Evolutionary conservation across 371 early-diverging fungal genomes (phyloP).

Genomic region (Dinochytrium kinnereticum): DNA sequence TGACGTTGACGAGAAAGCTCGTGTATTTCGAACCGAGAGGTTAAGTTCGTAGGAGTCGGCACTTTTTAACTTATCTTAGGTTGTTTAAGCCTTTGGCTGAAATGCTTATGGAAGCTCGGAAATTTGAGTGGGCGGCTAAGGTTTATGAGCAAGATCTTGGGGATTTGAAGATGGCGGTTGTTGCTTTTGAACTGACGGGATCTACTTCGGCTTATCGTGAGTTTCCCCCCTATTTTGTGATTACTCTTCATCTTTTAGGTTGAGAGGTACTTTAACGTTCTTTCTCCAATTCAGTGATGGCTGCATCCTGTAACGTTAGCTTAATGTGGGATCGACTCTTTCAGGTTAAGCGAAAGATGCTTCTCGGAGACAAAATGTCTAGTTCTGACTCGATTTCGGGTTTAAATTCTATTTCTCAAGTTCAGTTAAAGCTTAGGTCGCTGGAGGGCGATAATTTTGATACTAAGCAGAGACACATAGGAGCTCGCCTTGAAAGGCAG

Average conservation of each 20-base stretch:
- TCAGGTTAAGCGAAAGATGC: not conserved
- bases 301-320: not conserved
- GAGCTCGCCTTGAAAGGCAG: not conserved
- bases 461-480: not conserved
- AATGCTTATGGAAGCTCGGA: not conserved
- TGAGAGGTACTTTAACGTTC: not conserved
- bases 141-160: slow-evolving; percentile 17
- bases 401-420: too few species aligned
- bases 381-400: too few species aligned
- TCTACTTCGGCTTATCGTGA: not conserved
- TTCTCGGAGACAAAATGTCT: too few species aligned
- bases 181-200: not conserved
- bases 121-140: not conserved
- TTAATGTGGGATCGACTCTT: not conserved
- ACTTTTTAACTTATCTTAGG: not conserved
- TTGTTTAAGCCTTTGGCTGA: slow-evolving; percentile 12
- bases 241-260: not conserved
- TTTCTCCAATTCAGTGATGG: not conserved
- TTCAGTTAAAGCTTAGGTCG: too few species aligned
- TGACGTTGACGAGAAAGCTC: slow-evolving; percentile 4
- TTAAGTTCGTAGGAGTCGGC: not conserved
- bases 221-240: not conserved
- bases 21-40: not conserved
- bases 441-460: too few species aligned
- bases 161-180: slow-evolving; percentile 1